Evolutionary conservation across 371 early-diverging fungal genomes (phyloP), one percentile per base, ranked within the genome.

Genomic region (Actinomortierella ambigua): DNA sequence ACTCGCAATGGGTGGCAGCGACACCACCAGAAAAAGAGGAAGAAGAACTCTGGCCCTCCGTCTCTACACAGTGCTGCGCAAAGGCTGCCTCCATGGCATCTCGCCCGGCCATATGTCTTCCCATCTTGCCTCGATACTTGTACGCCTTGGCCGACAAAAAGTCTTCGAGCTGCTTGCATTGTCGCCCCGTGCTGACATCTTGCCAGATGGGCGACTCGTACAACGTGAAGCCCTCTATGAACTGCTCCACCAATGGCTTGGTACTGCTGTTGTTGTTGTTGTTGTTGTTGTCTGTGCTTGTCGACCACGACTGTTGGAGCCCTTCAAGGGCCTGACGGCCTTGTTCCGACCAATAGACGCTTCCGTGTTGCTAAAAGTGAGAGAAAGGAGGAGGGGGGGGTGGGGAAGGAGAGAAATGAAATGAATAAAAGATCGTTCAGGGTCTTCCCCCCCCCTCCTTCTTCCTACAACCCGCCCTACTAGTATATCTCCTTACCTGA

Each of bases 131-230:
- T 23, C 15, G 6, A 15, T 26, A 3, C 50, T 50, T 50, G 15
- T 14, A 6, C 7, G 22, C 28, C 2, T n/a, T 23, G 13, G 28
- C 41, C 53, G 2, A 17, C 2, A 86, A 82, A 4, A 71, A 63
- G 22, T 68, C 56, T 51, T 93, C 90, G 24, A 93, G 75, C 3
- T 76, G 65, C 9, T 73, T 71, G 54, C 94, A 94, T 61, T 93
- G 85, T 39, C 69, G 48, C 0, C 76, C 63, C 2, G 94, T 93
- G 63, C 92, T 93, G 9, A 90, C 83, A 57, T 94, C 94, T 73
- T 90, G 90, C 94, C 94, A 94, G 58, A 90, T 92, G 2, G 94
- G 94, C 2, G 92, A 92, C 39, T 86, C 70, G 14, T 42, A 17
- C 26, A 89, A 59, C 1, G 91, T 65, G 73, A 94, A 92, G 0